Percentiles rank a stretch among this genome's conserved stretches.
These are phyloP conservation scores for Trebouxia gelatinosa DNA, from an alignment of 163 green algal species.

Conservation along the genomic window DNA sequence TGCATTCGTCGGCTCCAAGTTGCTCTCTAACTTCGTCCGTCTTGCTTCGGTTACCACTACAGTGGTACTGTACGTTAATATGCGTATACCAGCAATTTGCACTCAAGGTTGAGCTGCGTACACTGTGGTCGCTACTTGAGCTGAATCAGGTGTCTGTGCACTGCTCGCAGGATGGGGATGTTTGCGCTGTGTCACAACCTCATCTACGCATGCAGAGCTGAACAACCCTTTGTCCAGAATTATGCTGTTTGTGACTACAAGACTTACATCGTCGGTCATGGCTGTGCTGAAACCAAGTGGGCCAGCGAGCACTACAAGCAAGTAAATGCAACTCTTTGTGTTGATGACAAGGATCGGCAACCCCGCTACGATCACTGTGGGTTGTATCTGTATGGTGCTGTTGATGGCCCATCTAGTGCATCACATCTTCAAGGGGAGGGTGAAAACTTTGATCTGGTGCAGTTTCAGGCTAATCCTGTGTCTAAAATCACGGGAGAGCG, in stretches of 20 bases:
- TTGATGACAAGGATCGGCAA: not conserved
- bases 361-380: constrained; percentile 15
- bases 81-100: no score
- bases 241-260: constrained; percentile 3
- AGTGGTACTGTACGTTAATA: no score
- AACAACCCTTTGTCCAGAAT: constrained; percentile 1
- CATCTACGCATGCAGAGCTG: not conserved
- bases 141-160: no score
- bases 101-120: no score
- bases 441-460: not conserved
- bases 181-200: constrained; percentile 12
- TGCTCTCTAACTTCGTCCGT: no score
- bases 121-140: no score
- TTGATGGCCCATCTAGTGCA: not conserved
- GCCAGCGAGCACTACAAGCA: not conserved
- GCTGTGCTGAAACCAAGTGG: constrained; percentile 2
- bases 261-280: not conserved
- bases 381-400: not conserved
- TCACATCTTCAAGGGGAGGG: constrained; percentile 9
- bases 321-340: not conserved
- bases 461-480: not conserved
- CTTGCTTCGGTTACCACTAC: no score
- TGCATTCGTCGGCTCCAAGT: no score
- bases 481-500: not conserved
- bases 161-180: no score